phyloP scores from a whole-genome alignment of 2,329 filamentous ascomycete species.

The Phoma sp. region DNA sequence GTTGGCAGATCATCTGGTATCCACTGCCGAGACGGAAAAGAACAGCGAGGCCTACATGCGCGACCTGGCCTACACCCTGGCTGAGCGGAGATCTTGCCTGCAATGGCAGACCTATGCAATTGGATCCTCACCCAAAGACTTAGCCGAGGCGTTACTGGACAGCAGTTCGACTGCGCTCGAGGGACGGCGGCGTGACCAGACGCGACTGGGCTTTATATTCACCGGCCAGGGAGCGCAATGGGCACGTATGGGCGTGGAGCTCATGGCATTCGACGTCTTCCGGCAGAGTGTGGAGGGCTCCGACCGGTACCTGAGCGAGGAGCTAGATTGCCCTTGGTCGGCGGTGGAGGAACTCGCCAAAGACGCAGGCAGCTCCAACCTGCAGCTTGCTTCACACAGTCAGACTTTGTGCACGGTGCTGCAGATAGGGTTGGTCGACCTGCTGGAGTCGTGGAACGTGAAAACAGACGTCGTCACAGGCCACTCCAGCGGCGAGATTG shows the following conservation, averaged over 20 bases:
- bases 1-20: background rate
- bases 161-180: background rate
- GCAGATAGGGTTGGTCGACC: constrained; percentile 37
- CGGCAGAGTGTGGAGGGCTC: too few species aligned
- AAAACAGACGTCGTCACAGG: constrained; percentile 33
- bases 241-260: constrained; percentile 29
- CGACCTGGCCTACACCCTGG: background rate
- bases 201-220: constrained; percentile 25
- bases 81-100: background rate
- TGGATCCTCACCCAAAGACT: constrained; percentile 1
- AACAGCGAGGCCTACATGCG: background rate
- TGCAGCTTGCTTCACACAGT: constrained; percentile 28
- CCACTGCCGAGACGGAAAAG: background rate
- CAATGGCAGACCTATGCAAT: constrained; percentile 16
- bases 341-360: constrained; percentile 32
- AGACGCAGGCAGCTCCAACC: constrained; percentile 24
- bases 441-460: constrained; percentile 37
- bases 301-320: too few species aligned
- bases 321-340: too few species aligned
- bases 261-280: too few species aligned
- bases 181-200: too few species aligned
- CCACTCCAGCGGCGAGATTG: constrained; percentile 44
- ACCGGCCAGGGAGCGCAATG: constrained; percentile 44
- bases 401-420: constrained; percentile 15
- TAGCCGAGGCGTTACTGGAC: background rate